Conservation (phyloP, 306 rosid species). For the Prunus mira region DNA sequence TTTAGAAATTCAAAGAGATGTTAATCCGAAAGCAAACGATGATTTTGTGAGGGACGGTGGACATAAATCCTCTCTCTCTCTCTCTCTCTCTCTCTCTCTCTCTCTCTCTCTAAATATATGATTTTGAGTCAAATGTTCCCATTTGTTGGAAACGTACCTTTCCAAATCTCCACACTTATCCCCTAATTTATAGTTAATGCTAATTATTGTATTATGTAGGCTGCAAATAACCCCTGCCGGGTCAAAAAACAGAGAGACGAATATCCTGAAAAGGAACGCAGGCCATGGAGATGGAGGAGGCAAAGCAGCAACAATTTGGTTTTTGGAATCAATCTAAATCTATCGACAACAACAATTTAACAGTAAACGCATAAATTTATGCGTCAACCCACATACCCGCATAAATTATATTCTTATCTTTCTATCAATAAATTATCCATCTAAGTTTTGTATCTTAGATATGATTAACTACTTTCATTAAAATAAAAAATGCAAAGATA, state of each 20-base stretch:
- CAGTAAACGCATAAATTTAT: neutral
- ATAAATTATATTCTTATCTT: too few species aligned
- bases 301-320: neutral
- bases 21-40: neutral
- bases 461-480: too few species aligned
- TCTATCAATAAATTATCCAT: too few species aligned
- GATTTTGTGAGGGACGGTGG: neutral
- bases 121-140: neutral
- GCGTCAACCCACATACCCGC: too few species aligned
- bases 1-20: neutral
- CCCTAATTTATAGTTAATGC: neutral
- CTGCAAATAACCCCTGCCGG: neutral
- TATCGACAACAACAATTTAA: neutral
- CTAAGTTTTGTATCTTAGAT: too few species aligned
- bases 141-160: neutral
- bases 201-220: neutral
- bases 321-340: neutral
- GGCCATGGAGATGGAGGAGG: neutral
- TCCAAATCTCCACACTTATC: neutral
- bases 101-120: too few species aligned
- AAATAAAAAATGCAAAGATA: too few species aligned
- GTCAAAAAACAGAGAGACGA: neutral
- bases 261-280: neutral
- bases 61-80: neutral
- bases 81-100: too few species aligned